Percentiles rank a stretch among this genome's conserved stretches.
phyloP scores from a whole-genome alignment of 2,329 filamentous ascomycete genomes.

The Parastagonospora nodorum region DNA sequence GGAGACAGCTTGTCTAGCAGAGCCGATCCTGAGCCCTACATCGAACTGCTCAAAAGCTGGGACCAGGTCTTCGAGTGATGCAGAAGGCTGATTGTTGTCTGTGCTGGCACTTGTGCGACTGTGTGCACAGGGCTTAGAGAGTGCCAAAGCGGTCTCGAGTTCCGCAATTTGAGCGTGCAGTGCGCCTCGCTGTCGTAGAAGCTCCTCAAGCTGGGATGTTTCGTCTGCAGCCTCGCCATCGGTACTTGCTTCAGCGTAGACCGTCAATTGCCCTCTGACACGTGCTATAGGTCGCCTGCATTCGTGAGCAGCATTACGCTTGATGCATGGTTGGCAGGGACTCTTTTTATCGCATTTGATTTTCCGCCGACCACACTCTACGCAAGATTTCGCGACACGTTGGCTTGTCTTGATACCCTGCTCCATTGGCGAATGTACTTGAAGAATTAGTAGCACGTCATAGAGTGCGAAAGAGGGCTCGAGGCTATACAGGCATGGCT shows the following conservation, averaged over 20 bases:
- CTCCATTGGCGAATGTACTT: slow-evolving; percentile 4
- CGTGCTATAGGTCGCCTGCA: slow-evolving; percentile 14
- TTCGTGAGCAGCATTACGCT: slow-evolving; percentile 12
- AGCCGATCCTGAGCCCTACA: slow-evolving; percentile 6
- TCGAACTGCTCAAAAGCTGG: slow-evolving; percentile 18
- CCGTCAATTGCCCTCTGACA: slow-evolving; percentile 14
- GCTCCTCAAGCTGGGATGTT: slow-evolving; percentile 5
- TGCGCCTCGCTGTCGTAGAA: slow-evolving; percentile 12
- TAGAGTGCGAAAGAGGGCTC: background rate
- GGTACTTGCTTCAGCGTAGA: slow-evolving; percentile 4
- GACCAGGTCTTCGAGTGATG: slow-evolving; percentile 12
- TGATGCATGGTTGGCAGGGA: slow-evolving; percentile 12
- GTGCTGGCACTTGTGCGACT: slow-evolving; percentile 10
- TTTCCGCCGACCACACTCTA: slow-evolving; percentile 15
- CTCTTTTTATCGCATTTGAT: slow-evolving; percentile 18
- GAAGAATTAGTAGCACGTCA: background rate
- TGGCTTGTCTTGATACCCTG: slow-evolving; percentile 14
- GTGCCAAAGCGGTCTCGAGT: slow-evolving; percentile 12
- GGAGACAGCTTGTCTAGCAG: background rate
- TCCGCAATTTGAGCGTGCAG: slow-evolving; percentile 15
- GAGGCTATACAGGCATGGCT: too few relatives aligned
- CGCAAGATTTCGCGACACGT: slow-evolving; percentile 12
- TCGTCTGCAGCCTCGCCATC: background rate
- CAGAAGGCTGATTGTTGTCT: slow-evolving; percentile 6
- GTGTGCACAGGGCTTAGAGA: slow-evolving; percentile 15